Evolutionary conservation across 805 yeast species (phyloP), one percentile per base, ranked within the genome.

Genomic region (Sugiyamaella boreocaroliniensis): DNA sequence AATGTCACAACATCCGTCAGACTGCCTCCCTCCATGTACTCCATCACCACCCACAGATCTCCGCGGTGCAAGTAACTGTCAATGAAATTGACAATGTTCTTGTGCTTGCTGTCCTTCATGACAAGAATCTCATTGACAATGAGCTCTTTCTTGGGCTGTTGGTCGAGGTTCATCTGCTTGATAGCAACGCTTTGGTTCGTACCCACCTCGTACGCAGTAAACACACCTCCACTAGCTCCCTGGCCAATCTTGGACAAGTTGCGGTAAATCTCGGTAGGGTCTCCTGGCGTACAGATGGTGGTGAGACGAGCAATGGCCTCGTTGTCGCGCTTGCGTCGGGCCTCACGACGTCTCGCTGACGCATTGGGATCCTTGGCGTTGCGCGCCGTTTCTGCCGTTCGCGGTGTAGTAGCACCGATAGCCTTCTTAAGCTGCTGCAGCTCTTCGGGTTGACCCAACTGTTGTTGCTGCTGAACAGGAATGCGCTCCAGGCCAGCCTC

Each of bases 31-130:
- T 95, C 97, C 99, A 93, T 93, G 68, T 83, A 95, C 69, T 93
- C 99, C 99, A 93, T 93, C 32, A 95, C 86, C n/a, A 93, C 99
- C 97, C 98, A 92, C 55, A 93, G 74, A 64, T 93, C 97, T 3
- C 89, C 88, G 51, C 89, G 77, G 16, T 57, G 57, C 57, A 92
- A 71, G 64, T 88, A 95, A 0, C 97, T 89, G 65, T 92, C 98
- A 55, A 93, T 71, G 69, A 88, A 93, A 67, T 92, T 93, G 54
- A 93, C 99, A 69, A 93, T 93, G 67, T 93, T 93, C 56, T 86
- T 84, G 71, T 93, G 98, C 58, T 86, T 90, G 14, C 95, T 84
- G 64, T 89, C 97, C 67, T 89, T 89, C 99, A 93, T 93, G 20
- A 93, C 97, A 61, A 92, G 71, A 60, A 93, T 93, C 71, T 93